Evolutionary conservation across 805 yeast genomes (phyloP).

Genomic region (Candida morakotiae): DNA sequence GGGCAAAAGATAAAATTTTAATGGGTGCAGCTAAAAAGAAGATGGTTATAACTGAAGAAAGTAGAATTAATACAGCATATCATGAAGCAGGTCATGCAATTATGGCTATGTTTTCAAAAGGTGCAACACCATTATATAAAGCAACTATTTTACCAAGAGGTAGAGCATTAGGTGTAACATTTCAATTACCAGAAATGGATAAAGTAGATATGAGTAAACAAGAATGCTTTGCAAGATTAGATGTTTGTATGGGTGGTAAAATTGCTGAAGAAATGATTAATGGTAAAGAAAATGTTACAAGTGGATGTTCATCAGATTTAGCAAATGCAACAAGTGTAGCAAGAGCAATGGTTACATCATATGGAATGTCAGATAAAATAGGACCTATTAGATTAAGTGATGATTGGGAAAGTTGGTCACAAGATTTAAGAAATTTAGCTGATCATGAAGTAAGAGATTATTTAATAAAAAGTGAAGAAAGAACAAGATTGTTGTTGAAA

Average conservation of each 20-base stretch:
- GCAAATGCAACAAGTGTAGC: conserved; percentile 89
- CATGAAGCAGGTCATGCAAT: conserved; percentile 99
- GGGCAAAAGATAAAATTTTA: conserved; percentile 98
- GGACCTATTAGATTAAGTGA: conserved; percentile 91
- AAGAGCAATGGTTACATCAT: conserved; percentile 92
- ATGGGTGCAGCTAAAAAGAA: conserved; percentile 98
- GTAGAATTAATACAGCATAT: conserved; percentile 90
- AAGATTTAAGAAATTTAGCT: conserved; percentile 80
- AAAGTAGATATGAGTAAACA: conserved; percentile 87
- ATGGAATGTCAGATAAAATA: conserved; percentile 91
- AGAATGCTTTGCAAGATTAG: conserved; percentile 87
- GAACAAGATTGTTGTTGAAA: conserved; percentile 67
- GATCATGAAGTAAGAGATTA: conserved; percentile 85
- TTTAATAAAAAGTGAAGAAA: conserved; percentile 68
- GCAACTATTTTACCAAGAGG: conserved; percentile 98
- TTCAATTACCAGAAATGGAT: conserved; percentile 97
- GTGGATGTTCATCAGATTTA: conserved; percentile 93
- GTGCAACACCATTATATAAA: conserved; percentile 92
- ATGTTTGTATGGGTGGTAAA: conserved; percentile 99
- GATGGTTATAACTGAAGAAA: conserved; percentile 95
- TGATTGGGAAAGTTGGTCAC: conserved; percentile 94
- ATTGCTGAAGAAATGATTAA: conserved; percentile 92
- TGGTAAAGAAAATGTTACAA: conserved; percentile 88
- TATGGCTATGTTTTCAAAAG: conserved; percentile 91
- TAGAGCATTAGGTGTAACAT: conserved; percentile 92